Evolutionary conservation across 2,329 filamentous ascomycete genomes (phyloP).

Genomic region (Paraphaeosphaeria minitans): DNA sequence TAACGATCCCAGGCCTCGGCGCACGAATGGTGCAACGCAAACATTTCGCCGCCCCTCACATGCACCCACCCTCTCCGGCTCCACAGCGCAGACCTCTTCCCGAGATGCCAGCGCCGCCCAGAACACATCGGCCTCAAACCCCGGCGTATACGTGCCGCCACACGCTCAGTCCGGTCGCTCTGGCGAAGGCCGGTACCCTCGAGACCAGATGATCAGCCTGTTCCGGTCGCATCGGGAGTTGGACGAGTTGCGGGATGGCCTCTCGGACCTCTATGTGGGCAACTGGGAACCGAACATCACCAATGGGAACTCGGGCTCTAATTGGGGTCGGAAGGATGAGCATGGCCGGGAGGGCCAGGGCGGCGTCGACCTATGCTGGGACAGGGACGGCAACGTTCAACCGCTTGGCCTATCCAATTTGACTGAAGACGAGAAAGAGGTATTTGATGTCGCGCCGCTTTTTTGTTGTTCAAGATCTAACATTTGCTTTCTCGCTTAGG

Average conservation of each 20-base stretch:
- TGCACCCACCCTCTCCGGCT: conserved; percentile 58
- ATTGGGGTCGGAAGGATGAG: conserved; percentile 81
- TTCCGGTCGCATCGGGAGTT: conserved; percentile 65
- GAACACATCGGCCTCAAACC: conserved; percentile 46
- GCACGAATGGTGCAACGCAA: conserved; percentile 69
- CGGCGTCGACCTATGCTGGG: conserved; percentile 94
- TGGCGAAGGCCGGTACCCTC: conserved; percentile 70
- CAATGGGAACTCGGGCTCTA: conserved; percentile 62
- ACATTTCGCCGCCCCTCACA: conserved; percentile 69
- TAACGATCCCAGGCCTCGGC: conserved; percentile 59
- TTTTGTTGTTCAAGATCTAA: conserved; percentile 20
- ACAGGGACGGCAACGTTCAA: conserved; percentile 69
- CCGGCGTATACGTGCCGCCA: conserved; percentile 64
- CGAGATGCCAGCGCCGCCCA: conserved; percentile 35
- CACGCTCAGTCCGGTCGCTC: conserved; percentile 62
- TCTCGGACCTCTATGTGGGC: conserved; percentile 71
- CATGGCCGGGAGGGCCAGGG: conserved; percentile 70
- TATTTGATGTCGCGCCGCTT: conserved; percentile 43
- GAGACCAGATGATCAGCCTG: conserved; percentile 78
- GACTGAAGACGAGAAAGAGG: conserved; percentile 70
- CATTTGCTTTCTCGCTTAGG: conserved; percentile 54
- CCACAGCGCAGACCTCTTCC: conserved; percentile 40
- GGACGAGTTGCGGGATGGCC: conserved; percentile 61
- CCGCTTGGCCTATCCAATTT: conserved; percentile 77
- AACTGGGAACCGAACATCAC: conserved; percentile 79